A percentile compares a stretch with the other conserved stretches of the same genome.
These are phyloP conservation scores for Hirsutella rhossiliensis DNA, from an alignment of 2,329 filamentous ascomycete genomes.

Conservation along the genomic window DNA sequence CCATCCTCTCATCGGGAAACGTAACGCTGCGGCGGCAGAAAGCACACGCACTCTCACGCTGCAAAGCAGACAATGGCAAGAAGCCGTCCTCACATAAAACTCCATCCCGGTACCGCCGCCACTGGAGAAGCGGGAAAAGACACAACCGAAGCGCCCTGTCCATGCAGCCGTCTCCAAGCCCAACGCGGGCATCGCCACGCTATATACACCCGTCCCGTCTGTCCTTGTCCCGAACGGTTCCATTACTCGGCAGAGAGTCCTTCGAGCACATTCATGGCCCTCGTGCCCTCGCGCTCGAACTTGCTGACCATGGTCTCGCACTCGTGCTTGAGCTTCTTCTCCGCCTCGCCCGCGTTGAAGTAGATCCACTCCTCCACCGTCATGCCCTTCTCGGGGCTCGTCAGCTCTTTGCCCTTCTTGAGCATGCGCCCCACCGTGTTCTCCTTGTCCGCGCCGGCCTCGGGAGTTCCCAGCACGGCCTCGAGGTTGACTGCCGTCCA, in stretches of 20 bases:
- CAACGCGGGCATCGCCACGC: background rate
- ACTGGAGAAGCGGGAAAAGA: too few relatives aligned
- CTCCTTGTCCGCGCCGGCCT: conserved; percentile 35
- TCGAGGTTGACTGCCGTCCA: conserved; percentile 76
- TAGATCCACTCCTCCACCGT: conserved; percentile 89
- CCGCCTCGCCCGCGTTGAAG: conserved; percentile 67
- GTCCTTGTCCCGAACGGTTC: background rate
- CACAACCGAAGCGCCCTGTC: too few relatives aligned
- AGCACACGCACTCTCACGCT: too few relatives aligned
- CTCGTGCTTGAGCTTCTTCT: conserved; percentile 65
- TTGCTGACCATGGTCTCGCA: conserved; percentile 72
- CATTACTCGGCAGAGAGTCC: conserved; percentile 46
- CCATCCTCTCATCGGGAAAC: too few relatives aligned
- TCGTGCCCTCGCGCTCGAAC: conserved; percentile 74
- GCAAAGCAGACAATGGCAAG: too few relatives aligned
- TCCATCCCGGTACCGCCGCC: too few relatives aligned
- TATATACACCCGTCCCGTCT: background rate
- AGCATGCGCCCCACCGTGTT: conserved; percentile 38
- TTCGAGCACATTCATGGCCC: conserved; percentile 68
- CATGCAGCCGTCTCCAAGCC: too few relatives aligned
- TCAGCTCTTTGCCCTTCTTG: conserved; percentile 48
- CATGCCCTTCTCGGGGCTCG: conserved; percentile 73
- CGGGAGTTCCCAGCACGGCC: conserved; percentile 43
- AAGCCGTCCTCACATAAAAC: too few relatives aligned
- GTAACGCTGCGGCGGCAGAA: too few relatives aligned